phyloP scores from a whole-genome alignment of 2,329 filamentous ascomycete genomes.

The Didymella segeticola region DNA sequence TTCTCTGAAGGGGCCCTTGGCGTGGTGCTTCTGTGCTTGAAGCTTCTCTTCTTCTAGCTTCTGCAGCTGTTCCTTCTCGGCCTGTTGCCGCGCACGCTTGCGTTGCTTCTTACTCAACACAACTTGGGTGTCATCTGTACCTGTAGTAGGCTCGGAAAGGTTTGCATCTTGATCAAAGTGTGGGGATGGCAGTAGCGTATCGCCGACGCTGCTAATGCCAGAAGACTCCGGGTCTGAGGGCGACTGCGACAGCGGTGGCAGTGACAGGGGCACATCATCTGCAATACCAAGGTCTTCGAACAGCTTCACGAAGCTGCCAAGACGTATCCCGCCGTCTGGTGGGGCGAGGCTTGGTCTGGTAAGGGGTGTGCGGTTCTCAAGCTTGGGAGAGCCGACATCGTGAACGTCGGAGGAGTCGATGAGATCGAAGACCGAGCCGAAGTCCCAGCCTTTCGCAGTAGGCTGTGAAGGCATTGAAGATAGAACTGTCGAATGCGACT shows the following conservation, averaged over 20 bases:
- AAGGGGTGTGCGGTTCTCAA: conserved; percentile 15
- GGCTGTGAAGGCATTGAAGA: conserved; percentile 44
- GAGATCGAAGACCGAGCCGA: conserved; percentile 54
- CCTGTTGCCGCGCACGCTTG: conserved; percentile 34
- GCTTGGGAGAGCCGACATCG: conserved; percentile 29
- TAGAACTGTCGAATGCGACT: neutral
- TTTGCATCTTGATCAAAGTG: conserved; percentile 4
- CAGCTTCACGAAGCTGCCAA: conserved; percentile 58
- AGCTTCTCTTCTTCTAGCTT: conserved; percentile 15
- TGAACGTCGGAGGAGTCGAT: conserved; percentile 39
- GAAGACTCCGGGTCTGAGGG: conserved; percentile 34
- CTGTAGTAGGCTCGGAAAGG: neutral
- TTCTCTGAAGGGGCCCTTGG: conserved; percentile 15
- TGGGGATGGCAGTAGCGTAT: conserved; percentile 42
- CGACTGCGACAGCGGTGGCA: conserved; percentile 27
- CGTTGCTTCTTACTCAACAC: conserved; percentile 37
- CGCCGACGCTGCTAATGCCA: conserved; percentile 53
- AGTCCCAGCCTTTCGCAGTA: conserved; percentile 53
- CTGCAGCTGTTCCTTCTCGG: conserved; percentile 31
- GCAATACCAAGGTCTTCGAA: conserved; percentile 53
- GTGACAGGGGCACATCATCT: conserved; percentile 21
- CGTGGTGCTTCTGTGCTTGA: conserved; percentile 16
- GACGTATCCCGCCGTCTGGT: conserved; percentile 26
- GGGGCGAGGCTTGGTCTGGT: conserved; percentile 9
- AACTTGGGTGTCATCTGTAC: conserved; percentile 2